These are phyloP conservation scores for Geoglossum cookeanum DNA, from an alignment of 2,329 filamentous ascomycete species.

Conservation along the genomic window DNA sequence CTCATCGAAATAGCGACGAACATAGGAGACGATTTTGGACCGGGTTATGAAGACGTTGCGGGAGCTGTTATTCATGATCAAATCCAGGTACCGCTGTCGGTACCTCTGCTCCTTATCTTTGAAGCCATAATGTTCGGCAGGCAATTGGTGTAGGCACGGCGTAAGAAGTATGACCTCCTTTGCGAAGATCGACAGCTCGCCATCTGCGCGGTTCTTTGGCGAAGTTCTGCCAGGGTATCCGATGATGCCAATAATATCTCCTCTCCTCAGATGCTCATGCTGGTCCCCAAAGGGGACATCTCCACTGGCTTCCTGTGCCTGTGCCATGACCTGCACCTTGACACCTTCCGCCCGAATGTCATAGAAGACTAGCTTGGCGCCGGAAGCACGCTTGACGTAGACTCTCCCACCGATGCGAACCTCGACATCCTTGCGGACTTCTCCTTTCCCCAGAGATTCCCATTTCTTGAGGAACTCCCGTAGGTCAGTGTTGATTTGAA, in stretches of 20 bases:
- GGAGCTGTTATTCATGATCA: conserved; percentile 88
- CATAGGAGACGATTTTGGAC: conserved; percentile 72
- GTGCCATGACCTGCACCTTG: conserved; percentile 82
- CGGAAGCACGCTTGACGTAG: conserved; percentile 68
- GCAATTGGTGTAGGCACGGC: conserved; percentile 79
- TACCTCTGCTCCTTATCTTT: conserved; percentile 88
- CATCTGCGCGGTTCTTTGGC: conserved; percentile 74
- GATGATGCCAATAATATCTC: conserved; percentile 79
- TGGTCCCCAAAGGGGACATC: conserved; percentile 62
- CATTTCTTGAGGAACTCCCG: conserved; percentile 63
- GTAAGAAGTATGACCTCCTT: conserved; percentile 69
- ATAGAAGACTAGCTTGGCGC: conserved; percentile 81
- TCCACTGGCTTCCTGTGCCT: conserved; percentile 57
- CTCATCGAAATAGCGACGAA: conserved; percentile 75
- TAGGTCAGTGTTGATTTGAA: conserved; percentile 69
- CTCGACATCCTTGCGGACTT: conserved; percentile 54
- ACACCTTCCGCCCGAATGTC: conserved; percentile 58
- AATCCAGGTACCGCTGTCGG: conserved; percentile 82
- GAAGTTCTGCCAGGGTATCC: conserved; percentile 71
- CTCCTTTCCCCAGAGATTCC: conserved; percentile 63
- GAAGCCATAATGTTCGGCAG: conserved; percentile 82
- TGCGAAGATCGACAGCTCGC: conserved; percentile 88
- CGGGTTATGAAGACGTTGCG: conserved; percentile 70
- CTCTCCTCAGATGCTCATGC: conserved; percentile 73
- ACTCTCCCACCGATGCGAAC: conserved; percentile 70